Percentiles rank a stretch among this genome's conserved stretches.
phyloP scores from a whole-genome alignment of 2,329 filamentous ascomycete species.

The Apiospora marii region DNA sequence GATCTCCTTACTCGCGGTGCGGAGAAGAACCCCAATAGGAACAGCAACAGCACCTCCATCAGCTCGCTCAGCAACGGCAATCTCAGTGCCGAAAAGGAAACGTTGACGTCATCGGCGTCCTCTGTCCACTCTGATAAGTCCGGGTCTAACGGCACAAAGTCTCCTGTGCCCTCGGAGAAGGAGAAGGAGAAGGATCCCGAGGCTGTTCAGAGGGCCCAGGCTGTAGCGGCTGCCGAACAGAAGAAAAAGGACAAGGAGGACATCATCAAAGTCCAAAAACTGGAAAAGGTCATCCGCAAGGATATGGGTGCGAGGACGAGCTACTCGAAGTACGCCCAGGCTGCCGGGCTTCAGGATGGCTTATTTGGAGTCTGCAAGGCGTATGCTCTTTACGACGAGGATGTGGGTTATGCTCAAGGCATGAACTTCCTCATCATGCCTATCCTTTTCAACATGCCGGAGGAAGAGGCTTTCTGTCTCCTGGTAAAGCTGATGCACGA shows the following conservation, averaged over 20 bases:
- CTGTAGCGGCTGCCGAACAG: slow-evolving; percentile 69
- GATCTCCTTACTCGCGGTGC: slow-evolving; percentile 83
- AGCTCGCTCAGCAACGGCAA: slow-evolving; percentile 62
- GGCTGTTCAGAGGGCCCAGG: slow-evolving; percentile 69
- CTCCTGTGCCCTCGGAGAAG: slow-evolving; percentile 62
- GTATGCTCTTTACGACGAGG: slow-evolving; percentile 94
- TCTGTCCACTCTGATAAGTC: slow-evolving; percentile 84
- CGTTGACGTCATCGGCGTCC: slow-evolving; percentile 79
- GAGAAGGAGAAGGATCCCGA: slow-evolving; percentile 66
- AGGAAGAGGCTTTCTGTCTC: slow-evolving; percentile 95
- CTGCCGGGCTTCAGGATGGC: slow-evolving; percentile 89
- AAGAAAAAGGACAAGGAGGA: slow-evolving; percentile 85
- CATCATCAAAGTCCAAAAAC: slow-evolving; percentile 73
- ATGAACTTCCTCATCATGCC: slow-evolving; percentile 99
- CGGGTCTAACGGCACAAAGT: slow-evolving; percentile 59
- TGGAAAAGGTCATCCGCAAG: slow-evolving; percentile 91
- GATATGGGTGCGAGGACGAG: slow-evolving; percentile 93
- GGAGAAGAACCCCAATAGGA: slow-evolving; percentile 75
- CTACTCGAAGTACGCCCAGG: slow-evolving; percentile 94
- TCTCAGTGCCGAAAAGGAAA: slow-evolving; percentile 69
- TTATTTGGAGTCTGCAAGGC: slow-evolving; percentile 97
- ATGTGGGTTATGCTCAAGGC: slow-evolving; percentile 94
- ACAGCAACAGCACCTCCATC: slow-evolving; percentile 61
- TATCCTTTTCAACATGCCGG: slow-evolving; percentile 95
- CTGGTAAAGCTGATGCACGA: slow-evolving; percentile 96